Base-by-base conservation (phyloP, 164 flowering plant species). In the Tinospora cordifolia region DNA sequence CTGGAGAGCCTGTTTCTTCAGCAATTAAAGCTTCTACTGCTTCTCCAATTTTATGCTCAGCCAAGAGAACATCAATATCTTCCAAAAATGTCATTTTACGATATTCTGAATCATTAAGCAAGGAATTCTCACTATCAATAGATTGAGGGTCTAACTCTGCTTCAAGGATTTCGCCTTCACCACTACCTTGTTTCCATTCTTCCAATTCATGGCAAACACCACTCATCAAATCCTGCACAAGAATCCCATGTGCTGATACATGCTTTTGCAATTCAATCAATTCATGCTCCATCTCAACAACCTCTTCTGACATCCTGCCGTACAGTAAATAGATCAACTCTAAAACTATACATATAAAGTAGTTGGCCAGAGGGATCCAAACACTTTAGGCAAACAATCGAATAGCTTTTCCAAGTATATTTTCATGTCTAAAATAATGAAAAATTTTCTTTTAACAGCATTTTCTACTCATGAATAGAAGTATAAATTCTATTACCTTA, bases 271-370 rank as follows among this genome's bases (percentile, higher is more conserved):
- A 81, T 79, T 92, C 97, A 74, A 77, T 77, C 69, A 94, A 77
- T 79, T 94, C 97, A 72, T 90, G 96, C 76, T 92, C 84, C 88
- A 85, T 84, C 78, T 94, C 98, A 46, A 83, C 83, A n/a, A 87
- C 95, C 83, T 94, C 98, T 80, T 94, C 98, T 51, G 95, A 83
- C 75, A 94, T 81, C 79, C 98, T 94, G 78, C 77, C 77, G 77
- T 57, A 65, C 22, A 34, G 63, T n/a, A 13, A 19, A 39, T 6
- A 69, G 3, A 60, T 62, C 24, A 54, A 68, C 67, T 24, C 39
- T 22, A 40, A n/a, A 65, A 41, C 21, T 8, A 6, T 14, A 27
- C 34, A 30, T 13, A 34, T 34, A 63, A 36, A 26, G 51, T 17
- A 51, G 46, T 41, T 41, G 46, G 46, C 46, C 13, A 1, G 8